A percentile compares a stretch with the other conserved stretches of the same genome.
Conservation (phyloP, 2,329 filamentous ascomycete species). For the Uncinocarpus reesii region DNA sequence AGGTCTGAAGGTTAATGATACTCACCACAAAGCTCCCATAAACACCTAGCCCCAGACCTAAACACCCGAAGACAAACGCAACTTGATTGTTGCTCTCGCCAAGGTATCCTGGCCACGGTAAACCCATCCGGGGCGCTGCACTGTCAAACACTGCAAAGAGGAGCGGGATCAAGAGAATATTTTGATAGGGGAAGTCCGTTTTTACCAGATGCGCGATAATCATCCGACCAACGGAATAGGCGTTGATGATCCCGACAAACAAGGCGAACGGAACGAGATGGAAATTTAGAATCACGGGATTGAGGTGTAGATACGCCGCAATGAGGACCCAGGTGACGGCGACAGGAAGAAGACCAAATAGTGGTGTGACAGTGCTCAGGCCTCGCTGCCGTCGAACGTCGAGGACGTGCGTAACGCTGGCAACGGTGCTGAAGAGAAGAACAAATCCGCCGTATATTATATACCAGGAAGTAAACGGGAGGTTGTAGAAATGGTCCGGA, state of each 20-base stretch:
- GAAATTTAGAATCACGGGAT: conserved; percentile 69
- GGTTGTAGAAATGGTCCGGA: conserved; percentile 60
- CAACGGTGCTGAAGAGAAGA: conserved; percentile 70
- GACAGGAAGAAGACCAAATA: conserved; percentile 76
- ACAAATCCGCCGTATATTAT: conserved; percentile 76
- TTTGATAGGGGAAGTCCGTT: conserved; percentile 78
- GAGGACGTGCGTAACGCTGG: conserved; percentile 70
- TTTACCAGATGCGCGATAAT: conserved; percentile 90
- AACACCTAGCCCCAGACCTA: conserved; percentile 77
- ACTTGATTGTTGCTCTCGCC: conserved; percentile 76
- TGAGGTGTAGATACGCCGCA: conserved; percentile 67
- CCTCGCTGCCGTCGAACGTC: conserved; percentile 63
- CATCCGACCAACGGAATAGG: conserved; percentile 90
- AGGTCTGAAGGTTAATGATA: background rate
- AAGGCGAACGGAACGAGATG: conserved; percentile 84
- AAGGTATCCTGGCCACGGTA: conserved; percentile 69
- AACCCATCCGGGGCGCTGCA: conserved; percentile 56
- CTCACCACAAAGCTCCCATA: conserved; percentile 85
- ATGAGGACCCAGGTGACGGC: conserved; percentile 67
- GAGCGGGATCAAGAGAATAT: conserved; percentile 71
- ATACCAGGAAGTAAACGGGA: conserved; percentile 87
- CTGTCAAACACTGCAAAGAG: conserved; percentile 70
- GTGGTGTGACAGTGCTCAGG: conserved; percentile 39
- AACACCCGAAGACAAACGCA: conserved; percentile 77
- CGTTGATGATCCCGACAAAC: conserved; percentile 82